phyloP scores from a whole-genome alignment of 768 basidiomycete species.

The Multifurca ochricompacta region DNA sequence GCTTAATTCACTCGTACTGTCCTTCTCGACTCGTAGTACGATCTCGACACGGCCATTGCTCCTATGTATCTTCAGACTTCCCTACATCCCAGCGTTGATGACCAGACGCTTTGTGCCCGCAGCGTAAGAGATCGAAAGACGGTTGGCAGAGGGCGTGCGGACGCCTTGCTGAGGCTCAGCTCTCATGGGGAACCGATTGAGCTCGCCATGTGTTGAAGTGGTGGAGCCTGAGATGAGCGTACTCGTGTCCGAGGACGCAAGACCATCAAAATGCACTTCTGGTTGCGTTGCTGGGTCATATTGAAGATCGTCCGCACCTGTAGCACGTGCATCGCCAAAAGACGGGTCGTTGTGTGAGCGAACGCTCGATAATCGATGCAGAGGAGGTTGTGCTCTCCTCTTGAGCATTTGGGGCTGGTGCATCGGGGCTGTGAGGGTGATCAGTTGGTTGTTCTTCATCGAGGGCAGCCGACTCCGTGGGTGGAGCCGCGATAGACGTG shows the following conservation, averaged over 20 bases:
- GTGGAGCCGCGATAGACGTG: neutral
- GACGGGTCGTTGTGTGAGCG: slow-evolving; percentile 13
- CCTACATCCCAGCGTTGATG: slow-evolving; percentile 80
- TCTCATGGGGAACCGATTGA: slow-evolving; percentile 25
- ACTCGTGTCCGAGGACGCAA: neutral
- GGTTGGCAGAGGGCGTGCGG: slow-evolving; percentile 61
- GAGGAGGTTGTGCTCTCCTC: slow-evolving; percentile 1
- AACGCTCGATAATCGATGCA: neutral
- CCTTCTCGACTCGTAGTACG: slow-evolving; percentile 48
- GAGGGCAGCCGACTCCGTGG: neutral
- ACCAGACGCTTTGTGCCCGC: slow-evolving; percentile 78
- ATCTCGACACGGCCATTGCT: slow-evolving; percentile 85
- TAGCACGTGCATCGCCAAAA: neutral
- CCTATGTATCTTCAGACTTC: slow-evolving; percentile 56
- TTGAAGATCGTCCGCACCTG: slow-evolving; percentile 10
- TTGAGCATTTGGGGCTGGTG: neutral
- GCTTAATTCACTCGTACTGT: slow-evolving; percentile 49
- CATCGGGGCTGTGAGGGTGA: slow-evolving; percentile 6
- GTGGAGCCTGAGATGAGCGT: slow-evolving; percentile 11
- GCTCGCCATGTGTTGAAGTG: slow-evolving; percentile 7
- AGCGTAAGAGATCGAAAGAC: slow-evolving; percentile 89
- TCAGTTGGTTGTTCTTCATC: slow-evolving; percentile 7
- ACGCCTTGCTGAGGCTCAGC: slow-evolving; percentile 22
- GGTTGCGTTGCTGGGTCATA: slow-evolving; percentile 17
- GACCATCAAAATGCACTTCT: slow-evolving; percentile 16